These are phyloP conservation scores for Discostella pseudostelligera DNA, from an alignment of 108 stramenopile species.

Conservation along the genomic window DNA sequence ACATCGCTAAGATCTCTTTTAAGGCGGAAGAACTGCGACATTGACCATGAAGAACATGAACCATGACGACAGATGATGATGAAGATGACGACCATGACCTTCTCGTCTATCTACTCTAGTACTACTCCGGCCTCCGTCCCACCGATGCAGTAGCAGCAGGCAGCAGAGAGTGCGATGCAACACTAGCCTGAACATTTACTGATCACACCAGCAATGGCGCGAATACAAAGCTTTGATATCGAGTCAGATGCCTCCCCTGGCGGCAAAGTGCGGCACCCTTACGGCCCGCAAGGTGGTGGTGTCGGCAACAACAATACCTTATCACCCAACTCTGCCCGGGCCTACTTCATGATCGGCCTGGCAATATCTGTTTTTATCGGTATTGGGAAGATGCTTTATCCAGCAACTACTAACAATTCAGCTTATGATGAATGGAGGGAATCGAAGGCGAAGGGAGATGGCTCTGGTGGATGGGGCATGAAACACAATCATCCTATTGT, in stretches of 20 bases:
- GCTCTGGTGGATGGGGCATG: slow-evolving; percentile 32
- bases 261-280: slow-evolving; percentile 9
- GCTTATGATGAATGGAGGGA: slow-evolving; percentile 4
- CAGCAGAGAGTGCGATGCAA: too few species aligned
- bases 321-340: slow-evolving; percentile 15
- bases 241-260: not conserved
- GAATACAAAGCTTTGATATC: slow-evolving; percentile 20
- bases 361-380: slow-evolving; percentile 19
- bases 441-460: slow-evolving; percentile 22
- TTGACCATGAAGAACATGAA: too few species aligned
- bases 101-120: too few species aligned
- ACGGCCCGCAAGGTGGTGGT: slow-evolving; percentile 5
- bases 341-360: slow-evolving; percentile 33
- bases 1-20: too few species aligned
- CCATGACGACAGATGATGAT: too few species aligned
- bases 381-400: slow-evolving; percentile 5
- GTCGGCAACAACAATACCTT: not conserved
- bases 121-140: too few species aligned
- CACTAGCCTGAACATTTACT: too few species aligned
- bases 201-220: not conserved
- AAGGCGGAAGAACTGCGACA: too few species aligned
- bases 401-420: not conserved
- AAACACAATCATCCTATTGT: slow-evolving; percentile 24
- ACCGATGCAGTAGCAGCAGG: too few species aligned
- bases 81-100: too few species aligned